Evolutionary conservation across 192 early-diverging fungal species (phyloP), one percentile per base, ranked within the genome.

Genomic region (Irineochytrium annulatum): DNA sequence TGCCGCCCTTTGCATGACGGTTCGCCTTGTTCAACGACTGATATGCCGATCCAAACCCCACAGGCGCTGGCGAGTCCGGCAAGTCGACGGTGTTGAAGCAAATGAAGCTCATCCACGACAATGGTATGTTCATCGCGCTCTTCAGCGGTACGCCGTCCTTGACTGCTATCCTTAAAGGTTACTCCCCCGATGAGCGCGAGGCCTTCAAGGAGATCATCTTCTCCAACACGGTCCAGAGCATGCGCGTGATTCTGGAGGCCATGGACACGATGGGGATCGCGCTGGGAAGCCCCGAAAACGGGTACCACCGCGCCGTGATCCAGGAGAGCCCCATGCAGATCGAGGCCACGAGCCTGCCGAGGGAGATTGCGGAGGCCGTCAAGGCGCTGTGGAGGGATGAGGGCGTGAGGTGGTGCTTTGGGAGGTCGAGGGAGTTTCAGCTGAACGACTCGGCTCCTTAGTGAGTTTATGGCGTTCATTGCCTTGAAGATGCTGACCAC

Each of bases 81-180:
- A 98, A 98, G 76, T 89, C 87, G 39, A 98, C 95, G 22, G 93
- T 98, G 66, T 77, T 98, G 55, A 98, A 98, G 73, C 95, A 98
- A 69, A 95, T 98, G 93, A 94, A 92, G 71, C 82, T 98, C 53
- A 96, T 98, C 62, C 93, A 98, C 73, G 95, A 91, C 63, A 87
- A 86, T 60, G 95, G 95, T 2, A n/a, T n/a, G n/a, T n/a, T n/a
- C n/a, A n/a, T n/a, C n/a, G n/a, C n/a, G n/a, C n/a, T n/a, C n/a
- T n/a, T n/a, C n/a, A n/a, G n/a, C n/a, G n/a, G n/a, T n/a, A n/a
- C n/a, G n/a, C n/a, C n/a, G n/a, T n/a, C n/a, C n/a, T n/a, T n/a
- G n/a, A n/a, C n/a, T n/a, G n/a, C n/a, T n/a, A n/a, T n/a, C n/a
- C n/a, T n/a, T n/a, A n/a, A n/a, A n/a, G n/a, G n/a, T 24, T 98